Conservation (phyloP, 177 flowering plant species). For the Vitis hybrid region DNA sequence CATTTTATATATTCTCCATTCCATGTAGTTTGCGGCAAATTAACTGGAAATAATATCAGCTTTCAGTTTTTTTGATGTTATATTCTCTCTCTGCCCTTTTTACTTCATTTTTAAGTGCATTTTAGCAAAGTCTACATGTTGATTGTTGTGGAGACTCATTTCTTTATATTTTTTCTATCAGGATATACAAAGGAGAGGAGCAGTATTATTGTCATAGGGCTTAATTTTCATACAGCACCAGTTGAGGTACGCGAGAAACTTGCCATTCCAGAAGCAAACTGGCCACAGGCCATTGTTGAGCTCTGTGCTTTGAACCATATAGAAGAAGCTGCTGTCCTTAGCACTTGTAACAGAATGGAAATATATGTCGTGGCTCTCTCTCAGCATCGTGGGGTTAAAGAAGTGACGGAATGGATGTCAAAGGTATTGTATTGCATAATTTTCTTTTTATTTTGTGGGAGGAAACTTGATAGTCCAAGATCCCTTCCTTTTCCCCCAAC, state of each 20-base stretch:
- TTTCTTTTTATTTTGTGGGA: neutral
- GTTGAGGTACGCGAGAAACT: conserved; percentile 98
- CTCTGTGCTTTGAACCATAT: conserved; percentile 86
- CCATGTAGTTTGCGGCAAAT: too few relatives aligned
- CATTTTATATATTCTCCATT: too few relatives aligned
- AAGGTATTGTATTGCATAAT: conserved; percentile 48
- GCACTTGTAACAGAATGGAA: conserved; percentile 97
- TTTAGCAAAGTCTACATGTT: neutral
- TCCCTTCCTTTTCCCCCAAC: too few relatives aligned
- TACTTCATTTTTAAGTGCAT: too few relatives aligned
- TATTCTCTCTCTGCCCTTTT: too few relatives aligned
- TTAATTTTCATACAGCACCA: conserved; percentile 87
- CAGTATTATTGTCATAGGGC: conserved; percentile 90
- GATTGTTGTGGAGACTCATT: neutral
- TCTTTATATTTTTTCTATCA: conserved; percentile 15
- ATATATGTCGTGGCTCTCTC: conserved; percentile 93
- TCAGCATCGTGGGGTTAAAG: conserved; percentile 92
- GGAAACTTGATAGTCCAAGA: neutral
- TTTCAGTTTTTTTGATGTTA: too few relatives aligned
- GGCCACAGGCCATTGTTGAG: conserved; percentile 93
- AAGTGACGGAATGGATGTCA: conserved; percentile 99
- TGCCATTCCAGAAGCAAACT: conserved; percentile 95
- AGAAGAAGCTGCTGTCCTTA: conserved; percentile 98
- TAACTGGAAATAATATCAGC: too few relatives aligned
- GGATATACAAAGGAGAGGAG: conserved; percentile 95